These are phyloP conservation scores for Yamadazyma triangularis DNA, from an alignment of 1,139 yeast genomes.

Conservation along the genomic window DNA sequence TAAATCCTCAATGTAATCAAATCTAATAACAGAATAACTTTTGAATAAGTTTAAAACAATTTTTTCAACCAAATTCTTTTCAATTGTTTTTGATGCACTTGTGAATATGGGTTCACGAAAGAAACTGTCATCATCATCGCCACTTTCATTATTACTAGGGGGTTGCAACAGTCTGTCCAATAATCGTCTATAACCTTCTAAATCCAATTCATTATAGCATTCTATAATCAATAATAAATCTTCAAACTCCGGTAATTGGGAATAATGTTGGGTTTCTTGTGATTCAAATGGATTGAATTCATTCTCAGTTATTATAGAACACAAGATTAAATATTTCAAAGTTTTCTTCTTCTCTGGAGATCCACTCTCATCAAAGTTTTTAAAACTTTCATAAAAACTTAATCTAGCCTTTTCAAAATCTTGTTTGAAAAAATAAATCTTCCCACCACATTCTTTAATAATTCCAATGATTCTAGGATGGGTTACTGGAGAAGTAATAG, in stretches of 20 bases:
- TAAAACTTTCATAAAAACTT: slow-evolving; percentile 69
- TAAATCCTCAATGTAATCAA: slow-evolving; percentile 20
- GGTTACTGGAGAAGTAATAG: slow-evolving; percentile 59
- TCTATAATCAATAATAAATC: slow-evolving; percentile 26
- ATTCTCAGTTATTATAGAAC: slow-evolving; percentile 60
- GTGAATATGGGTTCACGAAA: slow-evolving; percentile 28
- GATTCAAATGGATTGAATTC: slow-evolving; percentile 66
- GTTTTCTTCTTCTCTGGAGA: slow-evolving; percentile 51
- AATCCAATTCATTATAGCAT: slow-evolving; percentile 27
- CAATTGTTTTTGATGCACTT: slow-evolving; percentile 22
- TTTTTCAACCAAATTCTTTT: slow-evolving; percentile 28
- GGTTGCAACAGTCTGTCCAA: slow-evolving; percentile 6
- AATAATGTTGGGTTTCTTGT: slow-evolving; percentile 50
- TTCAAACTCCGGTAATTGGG: slow-evolving; percentile 32
- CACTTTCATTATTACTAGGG: slow-evolving; percentile 8
- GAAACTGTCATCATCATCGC: slow-evolving; percentile 20
- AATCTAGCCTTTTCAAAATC: slow-evolving; percentile 60
- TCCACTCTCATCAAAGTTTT: slow-evolving; percentile 78
- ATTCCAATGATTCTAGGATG: slow-evolving; percentile 73
- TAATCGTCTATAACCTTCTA: slow-evolving; percentile 16
- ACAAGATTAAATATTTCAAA: slow-evolving; percentile 58
- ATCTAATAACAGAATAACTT: slow-evolving; percentile 25
- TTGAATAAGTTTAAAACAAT: slow-evolving; percentile 24
- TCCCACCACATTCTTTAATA: slow-evolving; percentile 72
- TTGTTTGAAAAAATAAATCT: slow-evolving; percentile 56